A percentile compares a stretch with the other conserved stretches of the same genome.
These are phyloP conservation scores for Serendipita vermifera DNA, from an alignment of 768 basidiomycete species.

Conservation along the genomic window DNA sequence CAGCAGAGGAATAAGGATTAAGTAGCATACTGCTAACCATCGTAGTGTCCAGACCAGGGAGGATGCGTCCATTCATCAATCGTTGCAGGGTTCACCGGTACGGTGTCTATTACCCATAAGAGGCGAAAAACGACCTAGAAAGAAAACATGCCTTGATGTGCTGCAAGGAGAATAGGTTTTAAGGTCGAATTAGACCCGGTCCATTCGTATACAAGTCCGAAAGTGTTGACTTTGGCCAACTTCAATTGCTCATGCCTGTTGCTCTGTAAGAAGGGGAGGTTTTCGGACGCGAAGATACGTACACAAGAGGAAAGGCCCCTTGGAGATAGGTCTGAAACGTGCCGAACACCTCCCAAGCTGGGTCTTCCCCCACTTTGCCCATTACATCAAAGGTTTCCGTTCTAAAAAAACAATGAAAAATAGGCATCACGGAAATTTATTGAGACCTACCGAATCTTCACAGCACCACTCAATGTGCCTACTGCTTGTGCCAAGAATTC, in stretches of 20 bases:
- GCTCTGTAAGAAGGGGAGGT: neutral
- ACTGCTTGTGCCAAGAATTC: neutral
- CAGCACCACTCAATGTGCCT: neutral
- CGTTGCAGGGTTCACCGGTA: slow-evolving; percentile 30
- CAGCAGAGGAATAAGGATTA: slow-evolving; percentile 13
- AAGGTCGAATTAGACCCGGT: slow-evolving; percentile 23
- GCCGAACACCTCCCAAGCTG: slow-evolving; percentile 25
- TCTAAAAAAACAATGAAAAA: neutral
- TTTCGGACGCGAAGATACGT: slow-evolving; percentile 12
- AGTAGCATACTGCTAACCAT: slow-evolving; percentile 9
- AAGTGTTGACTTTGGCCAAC: slow-evolving; percentile 28
- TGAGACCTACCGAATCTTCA: neutral
- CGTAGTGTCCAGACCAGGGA: slow-evolving; percentile 21
- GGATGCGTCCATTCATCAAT: slow-evolving; percentile 26
- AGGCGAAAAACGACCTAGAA: neutral
- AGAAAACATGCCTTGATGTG: slow-evolving; percentile 15
- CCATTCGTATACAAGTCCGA: slow-evolving; percentile 29
- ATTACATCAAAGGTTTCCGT: neutral
- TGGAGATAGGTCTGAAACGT: slow-evolving; percentile 27
- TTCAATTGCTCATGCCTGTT: slow-evolving; percentile 22
- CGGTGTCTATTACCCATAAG: slow-evolving; percentile 18
- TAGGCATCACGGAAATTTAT: neutral
- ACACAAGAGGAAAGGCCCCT: slow-evolving; percentile 30
- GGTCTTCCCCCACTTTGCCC: neutral
- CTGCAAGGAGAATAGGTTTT: slow-evolving; percentile 25